These are phyloP conservation scores for Suillus variegatus DNA, from an alignment of 768 basidiomycete genomes.

Conservation along the genomic window DNA sequence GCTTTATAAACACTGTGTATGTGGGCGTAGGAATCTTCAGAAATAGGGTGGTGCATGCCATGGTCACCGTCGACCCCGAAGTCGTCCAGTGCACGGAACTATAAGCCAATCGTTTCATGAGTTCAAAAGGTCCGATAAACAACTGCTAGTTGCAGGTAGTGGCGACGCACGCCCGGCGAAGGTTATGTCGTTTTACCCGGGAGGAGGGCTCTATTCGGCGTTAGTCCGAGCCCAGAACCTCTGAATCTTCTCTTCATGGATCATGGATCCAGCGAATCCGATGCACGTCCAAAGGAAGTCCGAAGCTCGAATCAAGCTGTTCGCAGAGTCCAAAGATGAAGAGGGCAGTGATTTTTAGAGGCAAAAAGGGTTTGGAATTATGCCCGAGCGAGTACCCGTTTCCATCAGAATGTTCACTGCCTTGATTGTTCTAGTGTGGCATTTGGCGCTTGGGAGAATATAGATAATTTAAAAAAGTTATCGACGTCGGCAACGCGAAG, in stretches of 20 bases:
- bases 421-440: slow-evolving; percentile 20
- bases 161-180: background rate
- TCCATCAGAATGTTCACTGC: slow-evolving; percentile 35
- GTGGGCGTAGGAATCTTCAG: background rate
- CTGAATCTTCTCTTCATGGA: background rate
- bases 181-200: background rate
- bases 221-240: background rate
- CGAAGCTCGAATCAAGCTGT: background rate
- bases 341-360: slow-evolving; percentile 9
- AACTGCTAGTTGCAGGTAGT: background rate
- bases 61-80: background rate
- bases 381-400: slow-evolving; percentile 17
- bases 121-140: background rate
- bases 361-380: slow-evolving; percentile 8
- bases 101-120: background rate
- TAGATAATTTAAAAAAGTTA: slow-evolving; percentile 6
- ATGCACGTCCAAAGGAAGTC: slow-evolving; percentile 4
- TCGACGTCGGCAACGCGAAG: slow-evolving; percentile 8
- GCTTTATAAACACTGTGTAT: background rate
- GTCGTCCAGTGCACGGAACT: background rate
- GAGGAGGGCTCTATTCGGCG: background rate
- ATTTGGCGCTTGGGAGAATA: slow-evolving; percentile 3
- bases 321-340: slow-evolving; percentile 8
- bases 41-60: background rate
- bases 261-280: slow-evolving; percentile 5